These are phyloP conservation scores for Pichia terricola DNA, from an alignment of 1,139 yeast genomes.

Conservation along the genomic window DNA sequence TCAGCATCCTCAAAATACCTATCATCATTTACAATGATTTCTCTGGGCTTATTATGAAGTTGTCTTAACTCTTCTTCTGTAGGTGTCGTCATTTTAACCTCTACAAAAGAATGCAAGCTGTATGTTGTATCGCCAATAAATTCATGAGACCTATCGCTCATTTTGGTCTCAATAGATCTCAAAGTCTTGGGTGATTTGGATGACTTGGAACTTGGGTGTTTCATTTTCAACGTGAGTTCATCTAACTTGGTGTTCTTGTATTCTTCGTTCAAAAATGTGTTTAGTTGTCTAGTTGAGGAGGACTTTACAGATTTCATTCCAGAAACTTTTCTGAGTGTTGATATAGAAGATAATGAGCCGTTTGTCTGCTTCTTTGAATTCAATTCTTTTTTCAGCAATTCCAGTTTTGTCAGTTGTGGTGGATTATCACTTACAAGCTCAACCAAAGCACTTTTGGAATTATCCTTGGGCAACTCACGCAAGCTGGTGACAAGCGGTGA, in stretches of 20 bases:
- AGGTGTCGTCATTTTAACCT: constrained; percentile 21
- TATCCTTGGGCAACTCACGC: neutral
- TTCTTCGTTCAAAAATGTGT: constrained; percentile 15
- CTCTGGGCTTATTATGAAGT: neutral
- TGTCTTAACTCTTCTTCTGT: constrained; percentile 14
- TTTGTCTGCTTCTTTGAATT: neutral
- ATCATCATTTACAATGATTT: constrained; percentile 4
- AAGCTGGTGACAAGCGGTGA: neutral
- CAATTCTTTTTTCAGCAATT: constrained; percentile 10
- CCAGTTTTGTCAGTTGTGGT: constrained; percentile 8
- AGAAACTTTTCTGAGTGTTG: constrained; percentile 2
- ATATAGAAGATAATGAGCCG: neutral
- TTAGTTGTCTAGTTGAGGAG: constrained; percentile 22
- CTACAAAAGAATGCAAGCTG: constrained; percentile 24
- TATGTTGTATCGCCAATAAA: constrained; percentile 17
- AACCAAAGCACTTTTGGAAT: too few relatives aligned
- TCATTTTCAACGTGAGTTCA: constrained; percentile 10
- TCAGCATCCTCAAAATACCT: constrained; percentile 23
- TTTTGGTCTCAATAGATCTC: neutral
- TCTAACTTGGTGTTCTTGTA: constrained; percentile 8
- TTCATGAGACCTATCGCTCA: constrained; percentile 6
- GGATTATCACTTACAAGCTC: neutral
- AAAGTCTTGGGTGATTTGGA: neutral
- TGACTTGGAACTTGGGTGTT: neutral
- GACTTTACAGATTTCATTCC: constrained; percentile 15